Conservation (phyloP, 108 stramenopile genomes). For the Cyclostephanos tholiformis region DNA sequence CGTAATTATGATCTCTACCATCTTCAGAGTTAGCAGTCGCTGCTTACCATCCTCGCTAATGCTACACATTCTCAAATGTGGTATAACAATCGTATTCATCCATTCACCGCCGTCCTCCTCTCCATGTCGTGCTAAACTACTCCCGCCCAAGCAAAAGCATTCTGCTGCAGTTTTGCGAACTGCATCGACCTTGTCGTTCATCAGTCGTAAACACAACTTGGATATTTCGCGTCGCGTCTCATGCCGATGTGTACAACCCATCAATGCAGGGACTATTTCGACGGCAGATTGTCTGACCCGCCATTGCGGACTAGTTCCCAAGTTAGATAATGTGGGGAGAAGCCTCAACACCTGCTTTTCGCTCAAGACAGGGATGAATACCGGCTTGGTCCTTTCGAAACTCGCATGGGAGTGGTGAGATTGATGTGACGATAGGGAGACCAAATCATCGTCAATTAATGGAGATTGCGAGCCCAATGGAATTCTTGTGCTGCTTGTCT, state of each 20-base stretch:
- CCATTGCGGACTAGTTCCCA: constrained; percentile 86
- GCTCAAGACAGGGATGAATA: constrained; percentile 85
- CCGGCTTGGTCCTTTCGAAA: constrained; percentile 67
- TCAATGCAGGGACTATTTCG: constrained; percentile 89
- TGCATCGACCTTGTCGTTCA: constrained; percentile 82
- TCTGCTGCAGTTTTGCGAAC: constrained; percentile 86
- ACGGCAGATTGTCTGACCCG: constrained; percentile 89
- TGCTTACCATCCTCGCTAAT: constrained; percentile 72
- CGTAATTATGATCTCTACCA: constrained; percentile 81
- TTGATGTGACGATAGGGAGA: constrained; percentile 65
- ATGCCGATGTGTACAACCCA: constrained; percentile 78
- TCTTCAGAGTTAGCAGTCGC: constrained; percentile 78
- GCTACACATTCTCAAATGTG: constrained; percentile 68
- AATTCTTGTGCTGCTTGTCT: constrained; percentile 38
- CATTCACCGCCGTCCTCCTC: constrained; percentile 81
- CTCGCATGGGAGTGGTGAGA: constrained; percentile 61
- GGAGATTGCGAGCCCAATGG: constrained; percentile 28
- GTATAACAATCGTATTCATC: constrained; percentile 81
- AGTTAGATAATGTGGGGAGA: constrained; percentile 82
- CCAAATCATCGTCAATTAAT: constrained; percentile 65
- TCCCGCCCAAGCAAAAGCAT: constrained; percentile 84
- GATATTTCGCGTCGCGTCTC: constrained; percentile 87
- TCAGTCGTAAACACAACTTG: constrained; percentile 70
- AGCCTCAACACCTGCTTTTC: constrained; percentile 83
- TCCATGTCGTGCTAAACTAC: constrained; percentile 80